Base-by-base conservation (phyloP, 2,329 filamentous ascomycete genomes). In the Trichoderma breve region DNA sequence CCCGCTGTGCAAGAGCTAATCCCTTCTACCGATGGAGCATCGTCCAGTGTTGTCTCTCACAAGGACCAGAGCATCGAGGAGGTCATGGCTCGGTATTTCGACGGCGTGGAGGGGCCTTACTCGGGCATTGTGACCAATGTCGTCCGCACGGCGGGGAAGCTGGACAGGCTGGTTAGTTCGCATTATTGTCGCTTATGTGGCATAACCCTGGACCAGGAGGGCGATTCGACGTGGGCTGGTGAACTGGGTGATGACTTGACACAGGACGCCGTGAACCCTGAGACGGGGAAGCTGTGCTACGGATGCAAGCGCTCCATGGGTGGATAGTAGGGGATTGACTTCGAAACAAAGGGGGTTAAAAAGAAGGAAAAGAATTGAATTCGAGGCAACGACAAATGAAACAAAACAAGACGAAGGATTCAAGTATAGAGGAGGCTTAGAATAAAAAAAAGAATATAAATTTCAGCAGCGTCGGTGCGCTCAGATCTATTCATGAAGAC, bases 61-160 rank as follows among this genome's bases (percentile, higher is more conserved):
- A 93, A 91, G 78, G 91, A 94, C 75, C 87, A 93, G 60, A 97
- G 94, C 60, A 98, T 99, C 77, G 94, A 98, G 78, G 92, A 95
- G 76, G 88, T 99, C 69, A 95, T 98, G 91, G 84, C 87, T 72
- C 91, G 94, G 71, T 99, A 98, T 80, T 97, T 99, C 78, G 89
- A 90, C 75, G 53, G 93, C 51, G 81, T 97, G 18, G 95, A 97
- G 79, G 89, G 90, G 75, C 92, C 92, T 72, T 98, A 97, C 78
- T 93, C 95, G 3, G 93, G 93, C 70, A 94, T 98, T 71, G 95
- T 99, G 75, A 92, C 95, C 36, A 99, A 99, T 79, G 96, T 99
- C 11, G 95, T 98, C 6, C 90, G 94, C 74, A 99, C 95, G 39
- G 91, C 93, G n/a, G 91, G 90, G 66, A 97, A 97, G 82, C 86